Conservation (phyloP, 2,329 filamentous ascomycete species). For the Xylariaceae sp. region DNA sequence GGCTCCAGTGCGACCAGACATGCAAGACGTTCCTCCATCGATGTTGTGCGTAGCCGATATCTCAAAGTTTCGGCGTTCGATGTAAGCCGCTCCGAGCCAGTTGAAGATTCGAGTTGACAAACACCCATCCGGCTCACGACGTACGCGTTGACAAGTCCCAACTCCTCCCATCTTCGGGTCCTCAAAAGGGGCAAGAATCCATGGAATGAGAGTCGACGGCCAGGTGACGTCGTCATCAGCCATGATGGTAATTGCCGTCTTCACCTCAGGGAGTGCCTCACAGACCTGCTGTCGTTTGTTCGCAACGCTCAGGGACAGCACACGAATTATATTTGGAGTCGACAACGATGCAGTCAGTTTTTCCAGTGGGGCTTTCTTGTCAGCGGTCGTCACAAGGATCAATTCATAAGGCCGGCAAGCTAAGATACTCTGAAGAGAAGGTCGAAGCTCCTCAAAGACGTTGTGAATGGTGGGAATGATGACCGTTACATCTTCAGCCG, state of each 20-base stretch:
- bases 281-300: slow-evolving; percentile 97
- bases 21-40: slow-evolving; percentile 93
- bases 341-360: slow-evolving; percentile 65
- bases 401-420: slow-evolving; percentile 71
- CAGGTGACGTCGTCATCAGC: slow-evolving; percentile 96
- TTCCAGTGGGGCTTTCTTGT: slow-evolving; percentile 71
- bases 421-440: slow-evolving; percentile 78
- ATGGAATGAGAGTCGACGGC: slow-evolving; percentile 82
- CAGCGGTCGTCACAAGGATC: slow-evolving; percentile 84
- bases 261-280: slow-evolving; percentile 82
- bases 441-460: slow-evolving; percentile 78
- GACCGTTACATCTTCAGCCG: slow-evolving; percentile 84
- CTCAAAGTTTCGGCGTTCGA: slow-evolving; percentile 94
- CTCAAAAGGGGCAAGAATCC: slow-evolving; percentile 93
- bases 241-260: slow-evolving; percentile 84
- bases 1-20: slow-evolving; percentile 90
- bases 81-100: slow-evolving; percentile 88
- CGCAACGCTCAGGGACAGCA: slow-evolving; percentile 79
- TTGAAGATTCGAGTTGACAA: slow-evolving; percentile 72
- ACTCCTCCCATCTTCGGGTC: slow-evolving; percentile 83
- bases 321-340: slow-evolving; percentile 63
- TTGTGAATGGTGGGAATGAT: slow-evolving; percentile 93
- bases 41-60: slow-evolving; percentile 94
- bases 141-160: slow-evolving; percentile 86
- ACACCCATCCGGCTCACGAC: slow-evolving; percentile 65